phyloP scores from a whole-genome alignment of 1,139 yeast genomes.

The Suhomyces maxii region DNA sequence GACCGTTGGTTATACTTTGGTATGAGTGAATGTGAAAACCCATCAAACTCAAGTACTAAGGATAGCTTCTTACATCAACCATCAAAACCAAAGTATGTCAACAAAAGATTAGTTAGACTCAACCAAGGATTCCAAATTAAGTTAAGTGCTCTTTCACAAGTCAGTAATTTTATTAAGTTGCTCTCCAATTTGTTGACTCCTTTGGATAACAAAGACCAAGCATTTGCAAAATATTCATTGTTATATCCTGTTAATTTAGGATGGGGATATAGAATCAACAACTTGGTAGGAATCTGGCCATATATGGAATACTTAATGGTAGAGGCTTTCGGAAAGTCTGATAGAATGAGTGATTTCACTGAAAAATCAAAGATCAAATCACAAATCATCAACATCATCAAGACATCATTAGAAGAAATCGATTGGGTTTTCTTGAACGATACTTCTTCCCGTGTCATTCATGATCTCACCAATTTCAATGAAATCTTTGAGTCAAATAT shows the following conservation, averaged over 20 bases:
- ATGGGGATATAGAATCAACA: constrained; percentile 48
- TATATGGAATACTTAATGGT: constrained; percentile 69
- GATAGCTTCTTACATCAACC: constrained; percentile 11
- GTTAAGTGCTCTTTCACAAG: constrained; percentile 49
- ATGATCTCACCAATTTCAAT: constrained; percentile 34
- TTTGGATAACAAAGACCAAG: constrained; percentile 22
- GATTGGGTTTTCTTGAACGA: constrained; percentile 63
- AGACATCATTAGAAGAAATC: constrained; percentile 54
- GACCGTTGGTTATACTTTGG: constrained; percentile 73
- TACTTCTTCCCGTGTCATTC: constrained; percentile 28
- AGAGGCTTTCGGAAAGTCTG: constrained; percentile 60
- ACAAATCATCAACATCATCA: constrained; percentile 52
- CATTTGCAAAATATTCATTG: constrained; percentile 41
- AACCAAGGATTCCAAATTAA: constrained; percentile 35
- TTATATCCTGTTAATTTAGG: constrained; percentile 72
- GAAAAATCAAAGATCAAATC: constrained; percentile 53
- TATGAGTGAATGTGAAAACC: constrained; percentile 17
- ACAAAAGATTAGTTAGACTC: constrained; percentile 31
- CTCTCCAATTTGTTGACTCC: constrained; percentile 38
- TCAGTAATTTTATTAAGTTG: constrained; percentile 61
- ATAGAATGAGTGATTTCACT: constrained; percentile 28
- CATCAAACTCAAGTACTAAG: constrained; percentile 2
- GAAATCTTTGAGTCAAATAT: constrained; percentile 39
- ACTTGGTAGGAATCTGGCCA: constrained; percentile 69
- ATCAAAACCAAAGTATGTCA: constrained; percentile 21